Conservation (phyloP, 805 yeast genomes). For the Teunomyces pallodes region DNA sequence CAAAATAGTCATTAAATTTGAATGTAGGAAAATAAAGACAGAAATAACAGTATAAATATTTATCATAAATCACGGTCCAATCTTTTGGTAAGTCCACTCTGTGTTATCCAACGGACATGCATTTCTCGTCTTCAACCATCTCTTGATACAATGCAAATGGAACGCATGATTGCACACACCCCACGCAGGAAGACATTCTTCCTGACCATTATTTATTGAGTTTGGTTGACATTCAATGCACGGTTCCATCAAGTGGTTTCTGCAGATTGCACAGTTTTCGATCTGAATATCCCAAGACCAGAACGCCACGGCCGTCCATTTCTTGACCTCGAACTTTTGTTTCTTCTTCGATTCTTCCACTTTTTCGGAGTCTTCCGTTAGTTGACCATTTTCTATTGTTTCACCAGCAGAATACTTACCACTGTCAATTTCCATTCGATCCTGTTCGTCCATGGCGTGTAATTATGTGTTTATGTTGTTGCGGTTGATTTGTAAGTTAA, state of each 20-base stretch:
- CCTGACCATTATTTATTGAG: slow-evolving; percentile 55
- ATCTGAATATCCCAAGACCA: slow-evolving; percentile 99
- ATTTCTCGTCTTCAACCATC: slow-evolving; percentile 93
- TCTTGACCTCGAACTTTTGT: slow-evolving; percentile 83
- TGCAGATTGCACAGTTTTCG: slow-evolving; percentile 96
- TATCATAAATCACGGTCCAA: slow-evolving; percentile 50
- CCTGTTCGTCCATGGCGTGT: slow-evolving; percentile 13
- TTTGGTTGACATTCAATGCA: slow-evolving; percentile 96
- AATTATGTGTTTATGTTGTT: background rate
- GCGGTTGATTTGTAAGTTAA: background rate
- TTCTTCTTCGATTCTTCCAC: slow-evolving; percentile 13
- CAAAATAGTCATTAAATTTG: slow-evolving; percentile 1
- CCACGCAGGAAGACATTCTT: slow-evolving; percentile 93
- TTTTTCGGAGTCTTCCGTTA: slow-evolving; percentile 18
- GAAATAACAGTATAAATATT: background rate
- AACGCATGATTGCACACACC: slow-evolving; percentile 98
- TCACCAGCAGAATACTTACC: slow-evolving; percentile 12
- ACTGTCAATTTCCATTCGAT: slow-evolving; percentile 34
- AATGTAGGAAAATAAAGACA: background rate
- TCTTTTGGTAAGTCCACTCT: slow-evolving; percentile 74
- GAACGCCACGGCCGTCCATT: slow-evolving; percentile 99
- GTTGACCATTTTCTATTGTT: slow-evolving; percentile 5
- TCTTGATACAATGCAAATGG: slow-evolving; percentile 92
- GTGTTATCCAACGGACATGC: slow-evolving; percentile 96
- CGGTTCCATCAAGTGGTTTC: slow-evolving; percentile 97